phyloP scores from a whole-genome alignment of 2,329 filamentous ascomycete genomes.

The Cladosporium halotolerans region DNA sequence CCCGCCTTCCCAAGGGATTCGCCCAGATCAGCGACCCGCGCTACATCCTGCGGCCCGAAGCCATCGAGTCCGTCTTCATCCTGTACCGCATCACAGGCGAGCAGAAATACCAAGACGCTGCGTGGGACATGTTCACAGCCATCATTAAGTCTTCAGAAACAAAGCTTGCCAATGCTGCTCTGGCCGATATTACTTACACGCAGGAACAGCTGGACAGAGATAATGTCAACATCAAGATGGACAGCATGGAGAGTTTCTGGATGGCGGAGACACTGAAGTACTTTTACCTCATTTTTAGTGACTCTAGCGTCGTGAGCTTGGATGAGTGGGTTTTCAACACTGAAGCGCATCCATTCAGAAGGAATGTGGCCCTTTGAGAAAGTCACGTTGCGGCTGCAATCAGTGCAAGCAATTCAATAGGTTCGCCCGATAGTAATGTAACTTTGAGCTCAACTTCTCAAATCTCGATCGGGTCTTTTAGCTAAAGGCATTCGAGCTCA shows the following conservation, averaged over 20 bases:
- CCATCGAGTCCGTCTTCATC: constrained; percentile 57
- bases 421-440: background rate
- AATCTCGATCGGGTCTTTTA: background rate
- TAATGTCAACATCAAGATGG: constrained; percentile 25
- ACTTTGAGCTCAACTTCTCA: too few species aligned
- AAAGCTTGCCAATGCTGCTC: constrained; percentile 40
- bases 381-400: background rate
- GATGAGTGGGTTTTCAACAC: constrained; percentile 48
- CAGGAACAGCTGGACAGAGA: constrained; percentile 31
- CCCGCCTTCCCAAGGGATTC: constrained; percentile 40
- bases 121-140: constrained; percentile 47
- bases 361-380: constrained; percentile 9
- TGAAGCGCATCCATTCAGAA: constrained; percentile 44
- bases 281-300: constrained; percentile 43
- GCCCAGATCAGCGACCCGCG: constrained; percentile 37
- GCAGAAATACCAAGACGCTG: constrained; percentile 38
- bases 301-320: constrained; percentile 37
- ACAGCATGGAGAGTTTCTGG: constrained; percentile 47
- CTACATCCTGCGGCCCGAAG: constrained; percentile 49
- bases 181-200: constrained; percentile 36
- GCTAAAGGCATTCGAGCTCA: constrained; percentile 1
- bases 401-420: background rate
- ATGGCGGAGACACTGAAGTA: constrained; percentile 47
- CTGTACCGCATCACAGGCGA: constrained; percentile 56
- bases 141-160: constrained; percentile 40